These are phyloP conservation scores for Hydnum rufescens DNA, from an alignment of 768 basidiomycete species.

Conservation along the genomic window DNA sequence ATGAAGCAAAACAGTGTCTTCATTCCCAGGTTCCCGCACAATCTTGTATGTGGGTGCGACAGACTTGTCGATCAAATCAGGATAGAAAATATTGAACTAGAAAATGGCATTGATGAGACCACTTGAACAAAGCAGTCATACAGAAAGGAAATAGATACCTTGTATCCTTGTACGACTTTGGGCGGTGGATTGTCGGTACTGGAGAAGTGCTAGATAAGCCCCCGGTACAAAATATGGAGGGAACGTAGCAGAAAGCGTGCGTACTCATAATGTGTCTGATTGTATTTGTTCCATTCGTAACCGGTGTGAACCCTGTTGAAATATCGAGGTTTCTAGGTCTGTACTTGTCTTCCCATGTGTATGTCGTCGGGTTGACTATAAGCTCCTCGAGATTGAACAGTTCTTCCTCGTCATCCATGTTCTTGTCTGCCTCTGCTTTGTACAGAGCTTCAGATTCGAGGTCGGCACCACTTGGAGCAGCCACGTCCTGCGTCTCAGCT, in stretches of 20 bases:
- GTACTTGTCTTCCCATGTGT: conserved; percentile 99
- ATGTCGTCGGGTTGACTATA: conserved; percentile 60
- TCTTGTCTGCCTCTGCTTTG: conserved; percentile 76
- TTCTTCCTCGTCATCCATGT: conserved; percentile 91
- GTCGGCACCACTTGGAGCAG: conserved; percentile 31
- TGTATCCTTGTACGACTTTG: conserved; percentile 98
- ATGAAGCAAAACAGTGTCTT: conserved; percentile 81
- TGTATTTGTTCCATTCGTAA: conserved; percentile 99
- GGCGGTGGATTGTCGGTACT: conserved; percentile 98
- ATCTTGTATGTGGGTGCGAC: conserved; percentile 96
- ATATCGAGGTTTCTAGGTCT: conserved; percentile 91
- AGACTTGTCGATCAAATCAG: conserved; percentile 94
- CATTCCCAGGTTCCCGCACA: conserved; percentile 82
- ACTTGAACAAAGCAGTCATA: conserved; percentile 8
- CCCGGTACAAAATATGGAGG: conserved; percentile 1
- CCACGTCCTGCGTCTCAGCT: conserved; percentile 19
- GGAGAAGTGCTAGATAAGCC: conserved; percentile 10
- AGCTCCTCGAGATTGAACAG: conserved; percentile 87
- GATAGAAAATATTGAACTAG: conserved; percentile 94
- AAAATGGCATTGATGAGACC: conserved; percentile 6
- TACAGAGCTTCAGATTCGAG: conserved; percentile 81
- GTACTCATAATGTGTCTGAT: conserved; percentile 98
- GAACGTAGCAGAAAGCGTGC: conserved; percentile 16
- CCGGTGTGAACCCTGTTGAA: conserved; percentile 99
- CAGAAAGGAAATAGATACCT: conserved; percentile 32